Conservation (phyloP, 495 filamentous ascomycete genomes). For the Penicillium paradoxum region DNA sequence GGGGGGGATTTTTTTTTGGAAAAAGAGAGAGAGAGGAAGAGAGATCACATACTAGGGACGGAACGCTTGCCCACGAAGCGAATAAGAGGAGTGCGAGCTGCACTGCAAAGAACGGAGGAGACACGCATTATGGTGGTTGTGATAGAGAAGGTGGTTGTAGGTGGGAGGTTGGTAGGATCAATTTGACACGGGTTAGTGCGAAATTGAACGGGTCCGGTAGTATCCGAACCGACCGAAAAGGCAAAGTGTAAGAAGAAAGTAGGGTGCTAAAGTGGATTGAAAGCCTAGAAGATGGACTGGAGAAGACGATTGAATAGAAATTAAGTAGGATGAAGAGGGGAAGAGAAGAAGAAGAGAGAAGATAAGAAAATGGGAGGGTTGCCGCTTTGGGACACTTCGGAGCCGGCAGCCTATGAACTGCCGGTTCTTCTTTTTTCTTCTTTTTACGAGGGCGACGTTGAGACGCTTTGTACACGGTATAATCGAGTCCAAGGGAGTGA, state of each 20-base stretch:
- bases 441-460: no score
- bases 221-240: slow-evolving; percentile 30
- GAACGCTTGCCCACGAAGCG: slow-evolving; percentile 87
- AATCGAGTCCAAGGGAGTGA: not conserved
- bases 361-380: slow-evolving; percentile 10
- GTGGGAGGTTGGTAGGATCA: slow-evolving; percentile 10
- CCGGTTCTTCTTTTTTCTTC: not conserved
- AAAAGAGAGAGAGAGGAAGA: no score
- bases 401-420: slow-evolving; percentile 4
- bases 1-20: no score
- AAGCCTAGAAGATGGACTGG: slow-evolving; percentile 1
- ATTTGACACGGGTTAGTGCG: slow-evolving; percentile 23
- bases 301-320: slow-evolving; percentile 5
- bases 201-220: slow-evolving; percentile 29
- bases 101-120: slow-evolving; percentile 62
- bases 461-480: slow-evolving; percentile 3
- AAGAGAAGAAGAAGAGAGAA: slow-evolving; percentile 18
- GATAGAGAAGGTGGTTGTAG: slow-evolving; percentile 10
- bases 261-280: not conserved
- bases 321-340: slow-evolving; percentile 10
- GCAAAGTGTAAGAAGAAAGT: slow-evolving; percentile 6
- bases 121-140: slow-evolving; percentile 50
- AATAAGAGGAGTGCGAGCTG: slow-evolving; percentile 76
- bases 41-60: slow-evolving; percentile 62
- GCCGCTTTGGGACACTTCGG: slow-evolving; percentile 20